A percentile compares a stretch with the other conserved stretches of the same genome.
phyloP scores from a whole-genome alignment of 495 filamentous ascomycete species.

The Hyphodiscus hymeniophilus region DNA sequence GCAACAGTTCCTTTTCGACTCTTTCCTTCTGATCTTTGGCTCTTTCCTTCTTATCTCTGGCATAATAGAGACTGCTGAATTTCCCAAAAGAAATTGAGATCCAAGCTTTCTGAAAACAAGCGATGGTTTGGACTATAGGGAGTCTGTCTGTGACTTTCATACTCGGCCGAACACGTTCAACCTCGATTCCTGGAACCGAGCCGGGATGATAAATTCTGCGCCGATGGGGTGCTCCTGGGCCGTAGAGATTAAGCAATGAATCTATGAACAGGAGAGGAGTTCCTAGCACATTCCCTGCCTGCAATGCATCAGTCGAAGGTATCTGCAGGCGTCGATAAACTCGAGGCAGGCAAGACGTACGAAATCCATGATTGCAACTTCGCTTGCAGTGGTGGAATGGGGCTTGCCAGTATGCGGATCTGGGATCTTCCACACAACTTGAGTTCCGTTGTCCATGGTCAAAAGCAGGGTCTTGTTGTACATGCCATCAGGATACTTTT shows the following conservation, averaged over 20 bases:
- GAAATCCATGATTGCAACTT: slow-evolving; percentile 38
- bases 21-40: slow-evolving; percentile 10
- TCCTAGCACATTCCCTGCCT: slow-evolving; percentile 36
- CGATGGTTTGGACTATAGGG: slow-evolving; percentile 23
- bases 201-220: slow-evolving; percentile 33
- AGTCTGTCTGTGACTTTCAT: slow-evolving; percentile 19
- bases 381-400: slow-evolving; percentile 29
- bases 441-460: slow-evolving; percentile 33
- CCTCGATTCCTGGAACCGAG: slow-evolving; percentile 20
- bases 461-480: slow-evolving; percentile 35
- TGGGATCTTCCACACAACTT: slow-evolving; percentile 30
- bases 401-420: slow-evolving; percentile 32
- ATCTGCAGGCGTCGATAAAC: not conserved
- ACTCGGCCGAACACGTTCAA: slow-evolving; percentile 20
- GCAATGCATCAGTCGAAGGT: not conserved
- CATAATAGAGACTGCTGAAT: slow-evolving; percentile 25
- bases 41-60: slow-evolving; percentile 11
- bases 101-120: slow-evolving; percentile 25
- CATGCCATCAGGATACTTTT: slow-evolving; percentile 29
- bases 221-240: slow-evolving; percentile 23
- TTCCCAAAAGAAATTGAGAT: slow-evolving; percentile 18
- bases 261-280: slow-evolving; percentile 25
- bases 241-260: slow-evolving; percentile 25
- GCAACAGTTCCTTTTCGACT: slow-evolving; percentile 12
- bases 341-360: slow-evolving; percentile 19